Evolutionary conservation across 495 filamentous ascomycete genomes (phyloP).

Genomic region (Aspergillus sclerotioniger): DNA sequence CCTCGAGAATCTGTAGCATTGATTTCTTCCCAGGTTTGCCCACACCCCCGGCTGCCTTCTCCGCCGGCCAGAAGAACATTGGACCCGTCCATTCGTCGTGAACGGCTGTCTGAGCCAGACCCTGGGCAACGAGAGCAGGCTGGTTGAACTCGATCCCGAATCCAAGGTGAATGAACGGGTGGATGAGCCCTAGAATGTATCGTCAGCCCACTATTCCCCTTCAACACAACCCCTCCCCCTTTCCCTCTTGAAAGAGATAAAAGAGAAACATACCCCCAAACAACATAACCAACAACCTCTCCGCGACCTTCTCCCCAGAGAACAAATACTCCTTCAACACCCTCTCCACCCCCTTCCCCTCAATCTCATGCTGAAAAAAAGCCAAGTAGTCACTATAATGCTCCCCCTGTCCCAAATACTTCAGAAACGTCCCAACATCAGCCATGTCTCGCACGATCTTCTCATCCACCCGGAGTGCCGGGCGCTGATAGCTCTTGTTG

Average conservation of each 20-base stretch:
- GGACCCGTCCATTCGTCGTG: constrained; percentile 51
- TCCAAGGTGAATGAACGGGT: constrained; percentile 82
- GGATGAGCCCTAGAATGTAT: constrained; percentile 57
- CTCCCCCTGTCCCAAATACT: constrained; percentile 49
- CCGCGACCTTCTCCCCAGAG: constrained; percentile 54
- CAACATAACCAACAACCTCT: constrained; percentile 60
- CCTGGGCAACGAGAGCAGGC: constrained; percentile 79
- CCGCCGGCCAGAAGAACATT: constrained; percentile 50
- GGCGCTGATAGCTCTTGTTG: constrained; percentile 63
- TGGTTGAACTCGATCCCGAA: constrained; percentile 80
- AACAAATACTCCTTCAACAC: constrained; percentile 68
- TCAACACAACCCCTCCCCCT: no score
- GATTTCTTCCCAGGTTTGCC: constrained; percentile 40
- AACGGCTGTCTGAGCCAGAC: constrained; percentile 69
- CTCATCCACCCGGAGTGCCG: constrained; percentile 36
- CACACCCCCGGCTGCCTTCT: constrained; percentile 45
- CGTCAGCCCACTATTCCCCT: constrained; percentile 5
- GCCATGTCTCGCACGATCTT: constrained; percentile 49
- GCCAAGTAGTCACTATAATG: constrained; percentile 67
- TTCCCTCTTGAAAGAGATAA: no score
- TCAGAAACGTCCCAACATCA: constrained; percentile 48
- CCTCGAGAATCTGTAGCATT: constrained; percentile 58
- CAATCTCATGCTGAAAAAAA: constrained; percentile 73
- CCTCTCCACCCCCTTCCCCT: constrained; percentile 53
- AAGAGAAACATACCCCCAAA: constrained; percentile 42